Percentiles rank a stretch among this genome's conserved stretches.
These are phyloP conservation scores for Petunia secreta DNA, from an alignment of 257 asterid genomes.

Conservation along the genomic window DNA sequence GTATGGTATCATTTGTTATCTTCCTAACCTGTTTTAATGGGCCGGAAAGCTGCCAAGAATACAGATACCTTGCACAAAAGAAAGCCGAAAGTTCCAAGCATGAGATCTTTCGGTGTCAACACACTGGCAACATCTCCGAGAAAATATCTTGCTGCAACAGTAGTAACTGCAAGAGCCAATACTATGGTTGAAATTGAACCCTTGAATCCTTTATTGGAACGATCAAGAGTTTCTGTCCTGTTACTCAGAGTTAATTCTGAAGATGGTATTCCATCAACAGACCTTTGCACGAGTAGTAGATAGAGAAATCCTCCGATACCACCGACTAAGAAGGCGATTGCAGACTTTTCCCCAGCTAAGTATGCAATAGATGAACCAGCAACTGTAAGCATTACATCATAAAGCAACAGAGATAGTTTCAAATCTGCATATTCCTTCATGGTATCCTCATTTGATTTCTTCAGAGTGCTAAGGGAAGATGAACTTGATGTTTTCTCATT, in stretches of 20 bases:
- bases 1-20: constrained; percentile 33
- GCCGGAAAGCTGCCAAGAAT: constrained; percentile 73
- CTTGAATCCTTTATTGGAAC: constrained; percentile 41
- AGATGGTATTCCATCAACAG: constrained; percentile 67
- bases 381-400: constrained; percentile 59
- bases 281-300: constrained; percentile 65
- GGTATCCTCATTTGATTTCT: constrained; percentile 60
- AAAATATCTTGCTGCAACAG: constrained; percentile 43
- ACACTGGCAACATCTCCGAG: constrained; percentile 50
- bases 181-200: constrained; percentile 45
- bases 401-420: constrained; percentile 67
- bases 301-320: constrained; percentile 75
- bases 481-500: constrained; percentile 28
- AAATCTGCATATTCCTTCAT: constrained; percentile 79
- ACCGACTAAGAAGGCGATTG: constrained; percentile 64
- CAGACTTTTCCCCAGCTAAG: constrained; percentile 47
- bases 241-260: constrained; percentile 45
- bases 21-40: constrained; percentile 44
- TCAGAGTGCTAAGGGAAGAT: constrained; percentile 27
- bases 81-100: constrained; percentile 79
- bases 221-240: constrained; percentile 32
- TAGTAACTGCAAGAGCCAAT: constrained; percentile 50
- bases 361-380: constrained; percentile 60
- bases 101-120: constrained; percentile 61
- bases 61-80: constrained; percentile 79